Evolutionary conservation across 148 eudicot genomes (phyloP).

Genomic region (Fagopyrum tataricum): DNA sequence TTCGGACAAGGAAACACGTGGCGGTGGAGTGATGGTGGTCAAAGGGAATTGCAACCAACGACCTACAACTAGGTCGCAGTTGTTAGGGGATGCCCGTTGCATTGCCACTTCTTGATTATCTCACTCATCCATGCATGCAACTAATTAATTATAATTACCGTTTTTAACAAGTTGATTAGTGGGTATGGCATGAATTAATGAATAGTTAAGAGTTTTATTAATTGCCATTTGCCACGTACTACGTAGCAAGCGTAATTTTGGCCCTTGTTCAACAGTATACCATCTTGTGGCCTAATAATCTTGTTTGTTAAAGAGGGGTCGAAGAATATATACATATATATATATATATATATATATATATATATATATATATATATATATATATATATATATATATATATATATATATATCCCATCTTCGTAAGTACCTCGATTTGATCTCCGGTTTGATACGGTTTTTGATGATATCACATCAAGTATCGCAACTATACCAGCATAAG

Average conservation of each 20-base stretch:
- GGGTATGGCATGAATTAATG: background rate
- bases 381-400: too few relatives aligned
- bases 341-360: too few relatives aligned
- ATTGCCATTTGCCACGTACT: background rate
- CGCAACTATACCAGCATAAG: too few relatives aligned
- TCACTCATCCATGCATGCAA: background rate
- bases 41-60: conserved; percentile 5
- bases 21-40: background rate
- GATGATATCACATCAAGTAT: too few relatives aligned
- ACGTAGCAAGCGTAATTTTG: background rate
- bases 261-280: too few relatives aligned
- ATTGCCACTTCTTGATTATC: conserved; percentile 55
- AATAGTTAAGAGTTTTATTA: too few relatives aligned
- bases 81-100: conserved; percentile 53
- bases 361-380: too few relatives aligned
- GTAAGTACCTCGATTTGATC: too few relatives aligned
- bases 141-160: background rate
- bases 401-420: too few relatives aligned
- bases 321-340: too few relatives aligned
- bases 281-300: background rate
- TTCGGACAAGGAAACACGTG: background rate
- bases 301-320: too few relatives aligned
- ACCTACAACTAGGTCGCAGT: conserved; percentile 32
- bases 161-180: background rate
- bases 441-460: too few relatives aligned